Evolutionary conservation across 805 yeast genomes (phyloP).

Genomic region (Cyberlindnera saturnus): DNA sequence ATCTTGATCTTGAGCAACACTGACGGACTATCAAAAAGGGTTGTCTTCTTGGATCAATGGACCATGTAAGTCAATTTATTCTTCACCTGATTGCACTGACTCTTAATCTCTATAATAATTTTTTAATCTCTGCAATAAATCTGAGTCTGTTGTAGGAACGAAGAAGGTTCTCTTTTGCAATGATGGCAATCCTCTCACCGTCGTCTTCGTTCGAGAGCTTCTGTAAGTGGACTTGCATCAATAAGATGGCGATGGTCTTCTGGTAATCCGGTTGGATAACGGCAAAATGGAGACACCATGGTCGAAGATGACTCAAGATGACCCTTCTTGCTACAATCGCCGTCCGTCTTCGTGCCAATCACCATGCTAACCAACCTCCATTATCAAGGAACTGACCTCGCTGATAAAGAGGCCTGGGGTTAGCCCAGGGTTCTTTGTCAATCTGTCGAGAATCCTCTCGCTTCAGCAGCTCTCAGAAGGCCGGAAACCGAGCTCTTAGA

Average conservation of each 20-base stretch:
- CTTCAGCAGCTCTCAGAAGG: slow-evolving; percentile 68
- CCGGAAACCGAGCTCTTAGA: slow-evolving; percentile 69
- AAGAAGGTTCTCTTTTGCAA: slow-evolving; percentile 62
- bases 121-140: slow-evolving; percentile 66
- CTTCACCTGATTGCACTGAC: no score
- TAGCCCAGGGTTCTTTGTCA: no score
- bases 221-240: slow-evolving; percentile 86
- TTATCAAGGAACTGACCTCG: slow-evolving; percentile 43
- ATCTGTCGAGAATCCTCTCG: no score
- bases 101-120: no score
- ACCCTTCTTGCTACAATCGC: slow-evolving; percentile 35
- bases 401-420: slow-evolving; percentile 80
- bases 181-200: slow-evolving; percentile 68
- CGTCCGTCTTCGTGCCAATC: slow-evolving; percentile 63
- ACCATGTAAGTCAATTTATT: no score
- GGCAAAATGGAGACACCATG: slow-evolving; percentile 76
- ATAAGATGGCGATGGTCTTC: slow-evolving; percentile 72
- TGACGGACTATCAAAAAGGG: no score
- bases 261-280: slow-evolving; percentile 75
- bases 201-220: slow-evolving; percentile 82
- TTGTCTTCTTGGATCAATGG: no score
- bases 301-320: slow-evolving; percentile 72
- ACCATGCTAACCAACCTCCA: slow-evolving; percentile 70
- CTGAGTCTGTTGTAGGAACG: slow-evolving; percentile 82
- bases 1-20: no score